These are phyloP conservation scores for Colletotrichum sp. DNA, from an alignment of 2,329 filamentous ascomycete species.

Conservation along the genomic window DNA sequence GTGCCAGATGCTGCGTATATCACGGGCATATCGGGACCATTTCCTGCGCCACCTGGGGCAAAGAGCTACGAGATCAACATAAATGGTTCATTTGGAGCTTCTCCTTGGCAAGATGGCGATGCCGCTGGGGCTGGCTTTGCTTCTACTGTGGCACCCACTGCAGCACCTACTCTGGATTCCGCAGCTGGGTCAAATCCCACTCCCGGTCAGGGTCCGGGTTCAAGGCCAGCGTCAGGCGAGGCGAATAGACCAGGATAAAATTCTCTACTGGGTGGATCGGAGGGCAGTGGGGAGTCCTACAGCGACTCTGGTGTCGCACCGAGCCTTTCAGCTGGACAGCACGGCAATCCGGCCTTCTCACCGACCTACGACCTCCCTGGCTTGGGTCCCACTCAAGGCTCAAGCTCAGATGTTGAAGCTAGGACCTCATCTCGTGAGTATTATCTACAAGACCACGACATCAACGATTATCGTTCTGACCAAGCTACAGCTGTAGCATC, in stretches of 20 bases:
- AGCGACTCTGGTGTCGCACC: neutral
- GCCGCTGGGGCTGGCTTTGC: neutral
- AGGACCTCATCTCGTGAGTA: neutral
- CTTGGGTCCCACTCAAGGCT: neutral
- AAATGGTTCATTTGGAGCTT: neutral
- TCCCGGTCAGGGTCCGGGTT: neutral
- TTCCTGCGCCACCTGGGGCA: neutral
- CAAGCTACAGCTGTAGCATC: neutral
- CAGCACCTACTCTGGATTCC: neutral
- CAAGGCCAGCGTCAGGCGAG: neutral
- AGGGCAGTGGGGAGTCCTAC: neutral
- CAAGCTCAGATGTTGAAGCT: neutral
- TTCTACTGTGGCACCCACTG: neutral
- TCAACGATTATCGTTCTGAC: neutral
- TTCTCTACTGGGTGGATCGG: neutral
- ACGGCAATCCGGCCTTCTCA: neutral
- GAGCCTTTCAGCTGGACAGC: neutral
- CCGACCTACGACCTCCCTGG: neutral
- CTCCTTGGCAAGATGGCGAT: neutral
- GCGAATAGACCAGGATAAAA: neutral
- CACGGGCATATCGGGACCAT: neutral
- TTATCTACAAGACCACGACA: fast-evolving
- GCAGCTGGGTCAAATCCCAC: neutral
- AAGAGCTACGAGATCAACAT: neutral
- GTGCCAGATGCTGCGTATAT: neutral